These are phyloP conservation scores for Podospora didyma DNA, from an alignment of 495 filamentous ascomycete genomes.

Conservation along the genomic window DNA sequence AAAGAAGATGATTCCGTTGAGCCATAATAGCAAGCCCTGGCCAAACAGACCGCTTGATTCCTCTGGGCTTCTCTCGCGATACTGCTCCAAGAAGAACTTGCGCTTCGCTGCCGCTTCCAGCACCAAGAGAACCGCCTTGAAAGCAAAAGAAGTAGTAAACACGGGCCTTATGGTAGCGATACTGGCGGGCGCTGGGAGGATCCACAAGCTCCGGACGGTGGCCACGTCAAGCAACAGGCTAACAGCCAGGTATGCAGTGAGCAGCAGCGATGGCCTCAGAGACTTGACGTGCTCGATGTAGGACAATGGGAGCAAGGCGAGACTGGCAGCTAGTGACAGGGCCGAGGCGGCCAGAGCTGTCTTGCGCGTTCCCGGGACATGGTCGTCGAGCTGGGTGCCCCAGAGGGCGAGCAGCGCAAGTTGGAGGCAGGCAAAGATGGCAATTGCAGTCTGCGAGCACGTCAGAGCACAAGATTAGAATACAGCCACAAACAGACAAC, in stretches of 20 bases:
- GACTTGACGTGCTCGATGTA: constrained; percentile 52
- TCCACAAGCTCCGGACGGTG: constrained; percentile 52
- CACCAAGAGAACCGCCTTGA: constrained; percentile 44
- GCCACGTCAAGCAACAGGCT: constrained; percentile 53
- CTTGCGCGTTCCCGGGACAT: background rate
- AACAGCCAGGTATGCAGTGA: constrained; percentile 55
- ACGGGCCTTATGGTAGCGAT: constrained; percentile 16
- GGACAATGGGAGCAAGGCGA: constrained; percentile 43
- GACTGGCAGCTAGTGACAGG: constrained; percentile 16
- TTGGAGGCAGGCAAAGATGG: constrained; percentile 38
- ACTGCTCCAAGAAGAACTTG: constrained; percentile 9
- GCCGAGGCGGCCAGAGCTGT: constrained; percentile 8
- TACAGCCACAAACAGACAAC: too few species aligned
- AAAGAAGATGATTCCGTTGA: constrained; percentile 50
- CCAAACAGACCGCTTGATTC: constrained; percentile 51
- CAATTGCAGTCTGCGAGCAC: constrained; percentile 34
- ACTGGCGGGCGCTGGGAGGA: constrained; percentile 23
- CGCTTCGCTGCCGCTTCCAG: constrained; percentile 43
- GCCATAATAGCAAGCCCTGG: constrained; percentile 54
- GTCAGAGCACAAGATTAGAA: too few species aligned
- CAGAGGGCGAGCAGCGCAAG: constrained; percentile 40
- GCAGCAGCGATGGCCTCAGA: constrained; percentile 49
- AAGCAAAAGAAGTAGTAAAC: constrained; percentile 39
- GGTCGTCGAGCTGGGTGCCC: constrained; percentile 4
- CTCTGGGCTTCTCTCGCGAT: constrained; percentile 37